Percentiles rank a stretch among this genome's conserved stretches.
These are phyloP conservation scores for Phytophthora agathidicida DNA, from an alignment of 352 stramenopile species.

Conservation along the genomic window DNA sequence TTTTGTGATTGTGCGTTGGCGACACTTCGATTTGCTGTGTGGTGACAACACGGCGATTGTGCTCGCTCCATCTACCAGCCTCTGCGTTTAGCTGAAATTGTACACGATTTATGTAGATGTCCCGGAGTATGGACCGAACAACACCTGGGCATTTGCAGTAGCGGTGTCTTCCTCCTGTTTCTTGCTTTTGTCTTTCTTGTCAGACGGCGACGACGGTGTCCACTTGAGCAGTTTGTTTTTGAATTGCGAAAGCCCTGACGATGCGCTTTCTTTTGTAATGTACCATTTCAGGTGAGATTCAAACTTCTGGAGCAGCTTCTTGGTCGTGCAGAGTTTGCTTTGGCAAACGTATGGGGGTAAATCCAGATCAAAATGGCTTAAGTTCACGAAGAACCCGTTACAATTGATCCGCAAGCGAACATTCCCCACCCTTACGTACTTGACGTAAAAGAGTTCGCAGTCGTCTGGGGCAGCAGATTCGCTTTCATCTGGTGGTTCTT, in stretches of 20 bases:
- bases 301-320: conserved; percentile 85
- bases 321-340: conserved; percentile 81
- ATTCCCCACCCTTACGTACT: conserved; percentile 85
- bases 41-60: neutral
- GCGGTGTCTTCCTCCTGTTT: conserved; percentile 62
- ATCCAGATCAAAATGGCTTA: conserved; percentile 82
- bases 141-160: conserved; percentile 67
- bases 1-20: conserved; percentile 27
- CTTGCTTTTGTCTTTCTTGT: conserved; percentile 73
- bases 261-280: conserved; percentile 82
- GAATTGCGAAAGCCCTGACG: conserved; percentile 82
- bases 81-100: neutral
- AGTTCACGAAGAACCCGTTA: conserved; percentile 87
- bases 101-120: conserved; percentile 31
- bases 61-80: neutral
- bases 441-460: conserved; percentile 86
- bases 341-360: conserved; percentile 81
- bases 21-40: neutral
- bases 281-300: conserved; percentile 86
- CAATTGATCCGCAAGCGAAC: conserved; percentile 83
- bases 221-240: conserved; percentile 89
- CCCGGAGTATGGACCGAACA: conserved; percentile 81
- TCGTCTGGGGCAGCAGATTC: conserved; percentile 52
- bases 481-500: conserved; percentile 48
- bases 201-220: conserved; percentile 51